A percentile compares a stretch with the other conserved stretches of the same genome.
These are phyloP conservation scores for Penicillium freii DNA, from an alignment of 2,329 filamentous ascomycete genomes.

Conservation along the genomic window DNA sequence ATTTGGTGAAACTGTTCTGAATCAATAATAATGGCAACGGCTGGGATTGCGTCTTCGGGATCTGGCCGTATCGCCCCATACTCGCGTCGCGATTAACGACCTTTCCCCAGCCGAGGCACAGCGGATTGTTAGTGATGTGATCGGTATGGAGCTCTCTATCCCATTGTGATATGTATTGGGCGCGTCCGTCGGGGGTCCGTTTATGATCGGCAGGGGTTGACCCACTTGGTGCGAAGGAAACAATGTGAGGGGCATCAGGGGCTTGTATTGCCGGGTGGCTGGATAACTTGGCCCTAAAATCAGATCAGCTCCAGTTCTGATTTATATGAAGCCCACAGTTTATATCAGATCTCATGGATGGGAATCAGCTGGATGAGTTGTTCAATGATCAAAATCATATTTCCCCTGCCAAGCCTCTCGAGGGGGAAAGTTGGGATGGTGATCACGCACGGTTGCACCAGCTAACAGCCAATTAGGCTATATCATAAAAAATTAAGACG, in stretches of 20 bases:
- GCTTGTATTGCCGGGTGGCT: constrained; percentile 3
- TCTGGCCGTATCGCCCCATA: background rate
- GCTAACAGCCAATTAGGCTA: background rate
- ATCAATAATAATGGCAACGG: background rate
- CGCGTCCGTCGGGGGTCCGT: constrained; percentile 5
- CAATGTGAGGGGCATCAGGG: constrained; percentile 4
- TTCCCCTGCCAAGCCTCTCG: background rate
- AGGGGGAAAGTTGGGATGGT: background rate
- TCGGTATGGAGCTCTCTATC: constrained; percentile 15
- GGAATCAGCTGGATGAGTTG: background rate
- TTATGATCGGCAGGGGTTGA: constrained; percentile 21
- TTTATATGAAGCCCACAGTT: background rate
- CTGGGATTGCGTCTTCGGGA: background rate
- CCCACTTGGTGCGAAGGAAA: constrained; percentile 13
- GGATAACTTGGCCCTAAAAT: background rate
- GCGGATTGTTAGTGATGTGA: constrained; percentile 17
- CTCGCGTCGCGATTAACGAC: background rate
- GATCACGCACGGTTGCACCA: background rate
- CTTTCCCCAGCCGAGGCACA: background rate
- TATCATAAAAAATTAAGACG: background rate
- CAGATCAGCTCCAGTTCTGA: background rate
- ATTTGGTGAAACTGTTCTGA: background rate
- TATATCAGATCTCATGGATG: background rate
- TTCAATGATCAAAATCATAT: background rate
- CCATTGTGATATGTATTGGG: constrained; percentile 4